Evolutionary conservation across 106 monocot genomes (phyloP).

Genomic region (Dioscorea alata): DNA sequence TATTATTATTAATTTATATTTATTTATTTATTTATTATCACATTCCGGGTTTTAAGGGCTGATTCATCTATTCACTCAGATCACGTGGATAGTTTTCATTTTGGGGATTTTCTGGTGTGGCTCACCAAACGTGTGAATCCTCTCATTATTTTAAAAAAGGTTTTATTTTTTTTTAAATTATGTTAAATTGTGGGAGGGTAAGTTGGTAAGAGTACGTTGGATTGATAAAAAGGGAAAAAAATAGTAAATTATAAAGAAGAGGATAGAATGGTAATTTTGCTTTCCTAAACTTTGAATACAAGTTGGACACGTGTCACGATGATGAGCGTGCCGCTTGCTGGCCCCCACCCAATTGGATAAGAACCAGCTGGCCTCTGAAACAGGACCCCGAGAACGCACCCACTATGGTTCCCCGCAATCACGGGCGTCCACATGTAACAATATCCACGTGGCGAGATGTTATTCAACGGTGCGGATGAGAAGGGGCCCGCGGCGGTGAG

Average conservation of each 20-base stretch:
- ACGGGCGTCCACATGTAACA: neutral
- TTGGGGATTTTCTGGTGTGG: neutral
- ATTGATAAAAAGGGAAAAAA: no score
- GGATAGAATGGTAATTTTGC: neutral
- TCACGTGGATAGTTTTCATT: neutral
- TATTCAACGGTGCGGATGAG: neutral
- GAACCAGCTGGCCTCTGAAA: neutral
- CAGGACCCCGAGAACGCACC: neutral
- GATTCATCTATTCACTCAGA: neutral
- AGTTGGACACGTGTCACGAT: neutral
- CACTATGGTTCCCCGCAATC: neutral
- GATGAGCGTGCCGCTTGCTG: neutral
- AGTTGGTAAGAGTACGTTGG: no score
- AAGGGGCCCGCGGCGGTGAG: no score
- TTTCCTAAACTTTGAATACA: neutral
- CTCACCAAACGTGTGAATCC: neutral
- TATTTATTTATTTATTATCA: no score
- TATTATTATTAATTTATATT: no score
- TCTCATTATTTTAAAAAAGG: neutral
- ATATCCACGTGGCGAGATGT: neutral
- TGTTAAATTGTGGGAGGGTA: no score
- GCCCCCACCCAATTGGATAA: constrained; percentile 1
- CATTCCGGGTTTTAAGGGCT: neutral
- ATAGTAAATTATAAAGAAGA: no score
- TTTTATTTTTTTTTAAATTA: neutral